Percentiles rank a stretch among this genome's conserved stretches.
phyloP scores from a whole-genome alignment of 148 eudicot species.

The Cornus suecica region DNA sequence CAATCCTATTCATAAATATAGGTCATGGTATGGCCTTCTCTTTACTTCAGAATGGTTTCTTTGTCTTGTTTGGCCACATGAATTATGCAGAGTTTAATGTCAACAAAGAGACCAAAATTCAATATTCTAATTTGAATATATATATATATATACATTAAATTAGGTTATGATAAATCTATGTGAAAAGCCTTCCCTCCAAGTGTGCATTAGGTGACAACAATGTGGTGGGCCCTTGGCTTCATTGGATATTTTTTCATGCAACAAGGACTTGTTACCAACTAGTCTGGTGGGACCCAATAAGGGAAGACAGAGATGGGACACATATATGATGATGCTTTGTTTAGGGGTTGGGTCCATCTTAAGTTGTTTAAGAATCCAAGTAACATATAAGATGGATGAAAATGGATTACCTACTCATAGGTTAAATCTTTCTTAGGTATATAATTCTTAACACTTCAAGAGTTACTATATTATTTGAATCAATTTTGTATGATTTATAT shows the following conservation, averaged over 20 bases:
- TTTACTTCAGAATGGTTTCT: slow-evolving; percentile 14
- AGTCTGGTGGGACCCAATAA: not conserved
- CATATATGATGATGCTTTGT: not conserved
- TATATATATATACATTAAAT: too few species aligned
- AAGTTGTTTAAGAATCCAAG: not conserved
- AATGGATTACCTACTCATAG: not conserved
- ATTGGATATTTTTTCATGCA: not conserved
- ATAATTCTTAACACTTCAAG: too few species aligned
- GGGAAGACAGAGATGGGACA: not conserved
- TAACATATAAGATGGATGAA: not conserved
- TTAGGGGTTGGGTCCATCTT: not conserved
- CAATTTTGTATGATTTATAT: too few species aligned
- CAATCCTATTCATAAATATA: not conserved
- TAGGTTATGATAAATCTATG: not conserved
- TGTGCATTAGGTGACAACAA: not conserved
- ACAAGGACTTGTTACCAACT: not conserved
- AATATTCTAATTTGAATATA: too few species aligned
- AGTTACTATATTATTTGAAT: too few species aligned
- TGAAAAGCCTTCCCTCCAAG: too few species aligned
- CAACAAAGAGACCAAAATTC: not conserved
- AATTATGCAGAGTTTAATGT: not conserved
- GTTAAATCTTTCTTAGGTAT: too few species aligned
- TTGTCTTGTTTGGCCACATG: slow-evolving; percentile 19
- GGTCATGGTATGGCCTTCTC: not conserved
- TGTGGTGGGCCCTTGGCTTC: not conserved